Evolutionary conservation across 441 rosid genomes (phyloP), one percentile per base, ranked within the genome.

Genomic region (Adansonia grandidieri): DNA sequence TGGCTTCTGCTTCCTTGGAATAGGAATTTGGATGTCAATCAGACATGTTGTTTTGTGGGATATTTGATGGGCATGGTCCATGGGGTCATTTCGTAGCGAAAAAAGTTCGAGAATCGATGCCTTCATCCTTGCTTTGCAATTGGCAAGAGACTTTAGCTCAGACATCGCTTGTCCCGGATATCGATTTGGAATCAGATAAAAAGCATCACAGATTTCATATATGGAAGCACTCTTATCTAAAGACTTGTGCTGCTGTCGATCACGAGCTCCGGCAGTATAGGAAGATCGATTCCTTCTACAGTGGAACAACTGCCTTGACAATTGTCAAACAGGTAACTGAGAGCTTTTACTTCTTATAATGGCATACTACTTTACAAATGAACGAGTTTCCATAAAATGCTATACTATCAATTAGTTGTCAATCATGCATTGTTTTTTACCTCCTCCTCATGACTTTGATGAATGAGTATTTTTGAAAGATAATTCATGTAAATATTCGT

Each of bases 71-170:
- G 71, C 99, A 96, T 51, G 99, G 99, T 76, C 90, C 91, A 0
- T 94, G 99, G 98, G 99, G 99, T 11, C 99, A 96, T 82, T 94
- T 75, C 48, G 99, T 96, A 37, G 87, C 98, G 1, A 96, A 94
- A 79, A 90, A 82, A 85, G 99, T 96, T 48, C 80, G 97, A n/a
- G 89, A 96, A 78, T 87, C 93, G 0, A 83, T 96, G 93, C 96
- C 97, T 28, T 37, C 87, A 10, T 84, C 85, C 60, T 79, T 96
- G 79, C 88, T 96, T 64, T 85, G 89, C 79, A 89, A 89, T 81
- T 94, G 97, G 99, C 97, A 94, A 82, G 97, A 96, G 85, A 84
- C 88, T 77, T 86, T 92, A 15, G 87, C 91, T 80, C 86, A 82
- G 60, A 67, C 86, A 47, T 85, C 91, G 3, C 66, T 85, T 57